Conservation (phyloP, 352 stramenopile genomes). For the Phytophthora uliginosa region DNA sequence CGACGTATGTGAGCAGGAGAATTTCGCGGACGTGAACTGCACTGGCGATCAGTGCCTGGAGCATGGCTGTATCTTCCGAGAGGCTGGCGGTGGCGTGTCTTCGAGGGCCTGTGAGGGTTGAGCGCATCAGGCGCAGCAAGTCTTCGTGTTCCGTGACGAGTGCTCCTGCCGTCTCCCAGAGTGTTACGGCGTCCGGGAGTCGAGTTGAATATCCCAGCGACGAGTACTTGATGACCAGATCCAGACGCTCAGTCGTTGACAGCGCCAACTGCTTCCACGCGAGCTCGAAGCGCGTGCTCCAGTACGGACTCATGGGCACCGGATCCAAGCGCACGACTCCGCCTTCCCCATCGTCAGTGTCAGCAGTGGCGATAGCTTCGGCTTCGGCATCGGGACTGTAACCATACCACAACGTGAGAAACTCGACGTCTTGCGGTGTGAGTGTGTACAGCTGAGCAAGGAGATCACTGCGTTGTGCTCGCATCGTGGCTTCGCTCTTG, state of each 20-base stretch:
- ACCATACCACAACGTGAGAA: constrained; percentile 74
- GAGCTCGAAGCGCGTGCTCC: constrained; percentile 73
- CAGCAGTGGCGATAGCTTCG: constrained; percentile 29
- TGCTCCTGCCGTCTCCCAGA: constrained; percentile 66
- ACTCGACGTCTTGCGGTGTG: constrained; percentile 63
- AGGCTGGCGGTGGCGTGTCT: constrained; percentile 7
- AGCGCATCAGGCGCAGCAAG: constrained; percentile 49
- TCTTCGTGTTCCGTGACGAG: constrained; percentile 75
- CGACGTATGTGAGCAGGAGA: constrained; percentile 30
- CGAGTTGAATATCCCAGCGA: constrained; percentile 61
- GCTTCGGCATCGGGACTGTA: constrained; percentile 52
- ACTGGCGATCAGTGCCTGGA: neutral
- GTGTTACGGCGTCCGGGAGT: constrained; percentile 33
- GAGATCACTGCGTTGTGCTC: constrained; percentile 54
- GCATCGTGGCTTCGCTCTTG: constrained; percentile 49
- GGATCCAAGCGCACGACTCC: constrained; percentile 54
- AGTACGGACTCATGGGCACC: constrained; percentile 64
- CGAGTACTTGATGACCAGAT: constrained; percentile 85
- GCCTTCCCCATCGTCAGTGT: constrained; percentile 16
- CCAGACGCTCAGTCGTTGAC: constrained; percentile 65
- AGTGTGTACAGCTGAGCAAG: constrained; percentile 58
- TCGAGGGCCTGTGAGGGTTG: constrained; percentile 11
- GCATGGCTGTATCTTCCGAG: neutral
- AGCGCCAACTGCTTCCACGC: constrained; percentile 79
- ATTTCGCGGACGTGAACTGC: neutral